Evolutionary conservation across 257 asterid genomes (phyloP), one percentile per base, ranked within the genome.

Genomic region (Solanum pimpinellifolium): DNA sequence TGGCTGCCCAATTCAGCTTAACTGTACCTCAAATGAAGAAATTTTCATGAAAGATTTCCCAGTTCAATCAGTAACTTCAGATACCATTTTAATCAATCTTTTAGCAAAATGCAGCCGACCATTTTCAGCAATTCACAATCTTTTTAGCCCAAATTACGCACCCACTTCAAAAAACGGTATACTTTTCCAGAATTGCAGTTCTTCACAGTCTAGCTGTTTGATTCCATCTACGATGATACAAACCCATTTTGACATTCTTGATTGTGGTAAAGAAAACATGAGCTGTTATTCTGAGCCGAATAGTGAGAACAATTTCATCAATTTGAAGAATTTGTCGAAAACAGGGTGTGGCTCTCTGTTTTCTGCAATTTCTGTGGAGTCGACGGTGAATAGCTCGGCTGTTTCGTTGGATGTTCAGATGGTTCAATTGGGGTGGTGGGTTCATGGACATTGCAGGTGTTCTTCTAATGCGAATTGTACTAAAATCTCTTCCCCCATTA

Each of bases 351-450:
- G 72, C 20, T 91, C 92, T 1, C 86, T 96, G 89, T 94, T 96
- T 39, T 94, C 98, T 25, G 95, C 97, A 69, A 95, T 96, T 14
- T 93, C 98, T 21, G 90, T 92, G 85, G 93, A 88, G 76, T 77
- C 92, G 5, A 65, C 66, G 0, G 86, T 46, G 60, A 91, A 93
- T 70, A 88, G 90, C 10, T 87, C 96, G 20, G 88, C 97, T 66
- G 92, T 96, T 5, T 96, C 99, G 23, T 87, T 96, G 75, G 93
- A 92, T 37, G 93, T 96, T 41, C 95, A 94, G 88, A 46, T 93
- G 31, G 90, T 94, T 69, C 91, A 94, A 46, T 47, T 96, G 86
- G 98, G 94, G 0, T 96, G 99, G 99, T 96, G 99, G 99, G 86
- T 95, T 21, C 85, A 11, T 21, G 99, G 98, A 39, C 46, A 86